Base-by-base conservation (phyloP, 805 yeast species). In the Ogataea saltuana region DNA sequence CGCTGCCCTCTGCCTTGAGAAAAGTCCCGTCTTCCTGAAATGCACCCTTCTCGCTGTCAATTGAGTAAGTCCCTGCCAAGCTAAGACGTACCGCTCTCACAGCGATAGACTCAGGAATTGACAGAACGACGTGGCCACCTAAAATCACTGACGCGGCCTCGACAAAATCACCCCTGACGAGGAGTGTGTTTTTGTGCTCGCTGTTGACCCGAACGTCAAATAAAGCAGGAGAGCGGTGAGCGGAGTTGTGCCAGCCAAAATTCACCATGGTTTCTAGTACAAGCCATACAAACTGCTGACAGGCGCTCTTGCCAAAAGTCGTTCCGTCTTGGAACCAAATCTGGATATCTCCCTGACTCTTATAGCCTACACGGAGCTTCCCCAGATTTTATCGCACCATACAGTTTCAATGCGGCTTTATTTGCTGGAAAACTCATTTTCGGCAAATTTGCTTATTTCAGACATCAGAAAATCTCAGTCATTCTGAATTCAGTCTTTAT, bases 91-190 rank as follows among this genome's bases (percentile, higher is more conserved):
- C 58, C 30, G 56, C 55, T 33, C 63, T 66, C 19, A 75, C 62
- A 40, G 68, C 71, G 29, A 68, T 61, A 33, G 69, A 70, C 32
- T 70, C 71, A 6, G 72, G 71, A 3, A 74, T 56, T 17, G 74
- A 62, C 30, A 76, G 58, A 34, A 75, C 77, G 34, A 77, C 71
- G 39, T 64, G 67, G 0, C 83, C 83, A 18, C 67, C 69, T 19
- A 77, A 49, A 6, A 68, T 61, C 1, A 74, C 58, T 4, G 69
- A 58, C 6, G 72, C 72, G 33, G 74, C 64, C 47, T 75, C 81
- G 32, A 57, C 61, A 36, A 69, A 72, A 32, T 69, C 61, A 0
- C 81, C 81, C 41, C 61, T 65, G 25, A 76, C 58, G 10, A 75
- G 45, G 2, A 76, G 31, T 19, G 68, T 52, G 49, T 75, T 75